Conservation (phyloP, 169 alveolate species). For the Theileria orientalis region DNA sequence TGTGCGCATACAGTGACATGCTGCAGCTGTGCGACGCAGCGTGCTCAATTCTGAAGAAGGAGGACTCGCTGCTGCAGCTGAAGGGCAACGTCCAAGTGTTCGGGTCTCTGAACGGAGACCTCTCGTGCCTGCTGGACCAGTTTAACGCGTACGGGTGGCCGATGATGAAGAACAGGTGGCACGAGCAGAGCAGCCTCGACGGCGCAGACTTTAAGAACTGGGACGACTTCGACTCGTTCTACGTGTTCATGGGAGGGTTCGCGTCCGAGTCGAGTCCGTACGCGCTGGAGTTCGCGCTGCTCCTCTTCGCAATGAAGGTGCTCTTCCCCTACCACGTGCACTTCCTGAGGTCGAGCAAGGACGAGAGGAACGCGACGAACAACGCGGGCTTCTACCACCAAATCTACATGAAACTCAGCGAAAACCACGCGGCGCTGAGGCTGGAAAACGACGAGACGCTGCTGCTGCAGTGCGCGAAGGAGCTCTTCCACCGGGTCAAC, state of each 20-base stretch:
- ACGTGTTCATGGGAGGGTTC: constrained; percentile 47
- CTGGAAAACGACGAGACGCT: constrained; percentile 46
- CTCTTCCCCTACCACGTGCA: constrained; percentile 61
- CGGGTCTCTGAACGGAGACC: constrained; percentile 67
- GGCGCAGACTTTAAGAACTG: constrained; percentile 29
- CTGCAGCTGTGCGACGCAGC: constrained; percentile 68
- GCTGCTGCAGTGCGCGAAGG: constrained; percentile 80
- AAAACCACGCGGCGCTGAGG: constrained; percentile 19
- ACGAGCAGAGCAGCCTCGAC: background rate
- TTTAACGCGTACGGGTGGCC: constrained; percentile 77
- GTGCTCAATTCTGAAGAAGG: constrained; percentile 57
- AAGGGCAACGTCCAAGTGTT: constrained; percentile 61
- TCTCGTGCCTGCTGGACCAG: constrained; percentile 56
- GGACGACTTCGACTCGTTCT: background rate
- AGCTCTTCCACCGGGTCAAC: constrained; percentile 89
- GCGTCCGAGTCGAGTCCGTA: constrained; percentile 23
- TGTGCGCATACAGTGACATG: constrained; percentile 69
- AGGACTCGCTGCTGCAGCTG: constrained; percentile 48
- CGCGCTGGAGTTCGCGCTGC: constrained; percentile 41
- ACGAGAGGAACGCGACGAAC: constrained; percentile 22
- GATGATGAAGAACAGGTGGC: constrained; percentile 37
- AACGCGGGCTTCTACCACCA: constrained; percentile 47
- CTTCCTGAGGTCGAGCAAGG: constrained; percentile 34
- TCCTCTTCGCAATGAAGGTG: constrained; percentile 52
- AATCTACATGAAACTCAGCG: constrained; percentile 22